These are phyloP conservation scores for Cavenderia fasciculata DNA, from an alignment of 78 protist species.

Conservation along the genomic window DNA sequence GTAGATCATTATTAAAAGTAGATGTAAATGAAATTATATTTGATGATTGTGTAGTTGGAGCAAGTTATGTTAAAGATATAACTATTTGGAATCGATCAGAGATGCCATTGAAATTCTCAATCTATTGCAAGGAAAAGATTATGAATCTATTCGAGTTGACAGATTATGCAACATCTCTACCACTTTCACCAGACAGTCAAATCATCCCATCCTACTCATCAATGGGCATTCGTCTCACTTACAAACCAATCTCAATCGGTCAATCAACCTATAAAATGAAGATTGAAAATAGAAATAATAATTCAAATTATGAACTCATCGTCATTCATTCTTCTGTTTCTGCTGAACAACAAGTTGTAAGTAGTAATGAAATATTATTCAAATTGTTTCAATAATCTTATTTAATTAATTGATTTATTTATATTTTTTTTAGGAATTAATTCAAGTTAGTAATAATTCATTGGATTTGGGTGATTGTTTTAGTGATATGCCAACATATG, in stretches of 20 bases:
- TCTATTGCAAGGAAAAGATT: conserved; percentile 45
- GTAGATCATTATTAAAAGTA: conserved; percentile 38
- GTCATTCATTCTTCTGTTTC: conserved; percentile 55
- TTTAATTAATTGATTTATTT: neutral
- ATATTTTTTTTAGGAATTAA: conserved; percentile 36
- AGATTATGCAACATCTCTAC: conserved; percentile 57
- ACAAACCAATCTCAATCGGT: conserved; percentile 49
- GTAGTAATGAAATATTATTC: neutral
- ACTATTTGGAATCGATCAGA: conserved; percentile 87
- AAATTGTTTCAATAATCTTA: neutral
- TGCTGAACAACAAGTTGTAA: conserved; percentile 59
- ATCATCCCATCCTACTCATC: conserved; percentile 49
- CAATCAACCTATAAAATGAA: conserved; percentile 41
- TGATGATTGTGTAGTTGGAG: conserved; percentile 76
- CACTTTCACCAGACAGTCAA: conserved; percentile 6
- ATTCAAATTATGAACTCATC: conserved; percentile 33
- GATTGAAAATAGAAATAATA: conserved; percentile 62
- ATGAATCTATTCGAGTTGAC: conserved; percentile 59
- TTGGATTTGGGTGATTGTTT: conserved; percentile 86
- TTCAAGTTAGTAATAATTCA: conserved; percentile 32
- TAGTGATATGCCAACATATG: conserved; percentile 12
- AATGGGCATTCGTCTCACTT: conserved; percentile 48
- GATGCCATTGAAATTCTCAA: conserved; percentile 61
- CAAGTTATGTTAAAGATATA: conserved; percentile 75
- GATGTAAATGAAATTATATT: conserved; percentile 75